Evolutionary conservation across 2,329 filamentous ascomycete species (phyloP).

Genomic region (Volutella citrinella): DNA sequence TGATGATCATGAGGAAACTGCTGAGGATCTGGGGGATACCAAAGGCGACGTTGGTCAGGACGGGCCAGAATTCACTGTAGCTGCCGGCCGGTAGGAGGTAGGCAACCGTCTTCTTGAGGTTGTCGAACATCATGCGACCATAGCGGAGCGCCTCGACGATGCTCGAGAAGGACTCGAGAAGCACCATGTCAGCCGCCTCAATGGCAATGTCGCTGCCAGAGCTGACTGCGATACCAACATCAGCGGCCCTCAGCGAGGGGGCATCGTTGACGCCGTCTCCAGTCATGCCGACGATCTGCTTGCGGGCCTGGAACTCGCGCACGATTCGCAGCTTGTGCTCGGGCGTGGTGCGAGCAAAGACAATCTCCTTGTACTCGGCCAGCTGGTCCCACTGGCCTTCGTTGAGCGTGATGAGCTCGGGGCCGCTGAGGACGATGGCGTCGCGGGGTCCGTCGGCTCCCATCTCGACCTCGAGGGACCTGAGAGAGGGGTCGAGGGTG

Average conservation of each 20-base stretch:
- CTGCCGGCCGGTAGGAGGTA: constrained; percentile 71
- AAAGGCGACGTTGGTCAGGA: constrained; percentile 69
- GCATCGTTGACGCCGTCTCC: constrained; percentile 88
- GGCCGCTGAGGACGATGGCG: constrained; percentile 62
- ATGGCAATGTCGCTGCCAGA: constrained; percentile 81
- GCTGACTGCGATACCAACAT: constrained; percentile 80
- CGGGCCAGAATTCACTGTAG: constrained; percentile 75
- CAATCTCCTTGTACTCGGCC: constrained; percentile 63
- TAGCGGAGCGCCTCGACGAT: constrained; percentile 71
- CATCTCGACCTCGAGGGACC: constrained; percentile 3
- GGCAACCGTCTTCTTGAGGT: constrained; percentile 69
- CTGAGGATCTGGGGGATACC: constrained; percentile 71
- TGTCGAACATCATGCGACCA: constrained; percentile 75
- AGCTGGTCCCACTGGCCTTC: constrained; percentile 68
- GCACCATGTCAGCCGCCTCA: constrained; percentile 76
- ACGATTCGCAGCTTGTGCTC: constrained; percentile 80
- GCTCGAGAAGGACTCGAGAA: constrained; percentile 71
- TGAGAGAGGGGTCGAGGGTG: constrained; percentile 8
- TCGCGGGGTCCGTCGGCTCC: constrained; percentile 21
- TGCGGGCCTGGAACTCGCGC: constrained; percentile 64
- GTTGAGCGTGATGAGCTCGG: constrained; percentile 63
- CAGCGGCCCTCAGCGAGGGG: constrained; percentile 73
- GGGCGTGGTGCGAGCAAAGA: constrained; percentile 73
- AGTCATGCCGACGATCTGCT: constrained; percentile 75
- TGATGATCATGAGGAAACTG: constrained; percentile 70